phyloP scores from a whole-genome alignment of 306 rosid species.

The Quercus berberidifolia region DNA sequence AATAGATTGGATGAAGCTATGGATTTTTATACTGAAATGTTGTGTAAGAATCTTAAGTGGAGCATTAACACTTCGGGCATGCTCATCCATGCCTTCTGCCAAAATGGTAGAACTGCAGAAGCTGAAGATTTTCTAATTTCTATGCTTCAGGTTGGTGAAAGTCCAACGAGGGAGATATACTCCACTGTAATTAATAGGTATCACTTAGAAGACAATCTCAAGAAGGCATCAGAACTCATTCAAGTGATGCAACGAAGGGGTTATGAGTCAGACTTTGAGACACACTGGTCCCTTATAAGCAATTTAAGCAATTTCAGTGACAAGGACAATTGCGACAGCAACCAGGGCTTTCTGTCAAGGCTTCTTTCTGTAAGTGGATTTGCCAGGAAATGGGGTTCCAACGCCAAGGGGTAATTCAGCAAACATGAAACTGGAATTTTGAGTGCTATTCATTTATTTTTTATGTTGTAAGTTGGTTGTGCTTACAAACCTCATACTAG shows the following conservation, averaged over 20 bases:
- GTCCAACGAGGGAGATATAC: conserved; percentile 62
- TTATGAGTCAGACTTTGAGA: conserved; percentile 77
- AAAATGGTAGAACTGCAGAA: conserved; percentile 48
- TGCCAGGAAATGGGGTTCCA: conserved; percentile 20
- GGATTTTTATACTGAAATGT: conserved; percentile 68
- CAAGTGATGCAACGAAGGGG: conserved; percentile 75
- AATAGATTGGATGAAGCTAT: conserved; percentile 49
- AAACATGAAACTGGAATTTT: not conserved
- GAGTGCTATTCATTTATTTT: not conserved
- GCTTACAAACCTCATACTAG: not conserved
- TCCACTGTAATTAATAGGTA: conserved; percentile 46
- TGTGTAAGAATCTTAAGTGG: conserved; percentile 48
- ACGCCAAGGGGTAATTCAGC: not conserved
- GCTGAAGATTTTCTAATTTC: conserved; percentile 59
- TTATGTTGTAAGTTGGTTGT: not conserved
- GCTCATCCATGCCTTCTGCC: conserved; percentile 54
- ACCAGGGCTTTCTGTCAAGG: conserved; percentile 66
- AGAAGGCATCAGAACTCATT: conserved; percentile 63
- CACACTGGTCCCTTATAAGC: conserved; percentile 86
- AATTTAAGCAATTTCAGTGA: conserved; percentile 41
- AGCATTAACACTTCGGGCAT: conserved; percentile 42
- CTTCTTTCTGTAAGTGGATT: conserved; percentile 81
- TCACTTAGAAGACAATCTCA: conserved; percentile 50
- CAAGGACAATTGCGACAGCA: conserved; percentile 32
- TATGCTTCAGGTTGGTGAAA: conserved; percentile 51